Percentiles rank a stretch among this genome's conserved stretches.
Conservation (phyloP, 2,329 filamentous ascomycete species). For the Fusarium sp. region DNA sequence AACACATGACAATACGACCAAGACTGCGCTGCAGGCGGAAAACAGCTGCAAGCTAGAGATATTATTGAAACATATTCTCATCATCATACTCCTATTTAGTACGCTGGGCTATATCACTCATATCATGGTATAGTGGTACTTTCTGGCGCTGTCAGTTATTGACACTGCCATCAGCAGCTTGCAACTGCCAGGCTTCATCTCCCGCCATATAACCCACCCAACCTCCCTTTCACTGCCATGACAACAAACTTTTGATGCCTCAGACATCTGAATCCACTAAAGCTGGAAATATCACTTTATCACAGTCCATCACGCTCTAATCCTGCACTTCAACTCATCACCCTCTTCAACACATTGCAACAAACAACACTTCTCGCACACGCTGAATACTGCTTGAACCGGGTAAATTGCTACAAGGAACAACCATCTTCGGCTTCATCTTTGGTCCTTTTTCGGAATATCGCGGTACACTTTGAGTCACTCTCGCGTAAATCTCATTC, state of each 20-base stretch:
- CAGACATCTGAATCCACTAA: conserved; percentile 2
- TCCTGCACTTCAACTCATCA: not conserved
- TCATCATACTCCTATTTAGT: too few relatives aligned
- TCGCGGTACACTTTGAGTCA: not conserved
- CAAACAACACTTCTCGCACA: conserved; percentile 13
- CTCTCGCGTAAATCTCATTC: not conserved
- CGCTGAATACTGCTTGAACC: conserved; percentile 8
- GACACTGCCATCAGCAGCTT: conserved; percentile 24
- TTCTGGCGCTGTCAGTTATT: conserved; percentile 8
- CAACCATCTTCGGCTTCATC: not conserved
- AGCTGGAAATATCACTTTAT: not conserved
- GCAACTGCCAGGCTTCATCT: conserved; percentile 18
- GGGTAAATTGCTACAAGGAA: not conserved
- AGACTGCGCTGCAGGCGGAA: too few relatives aligned
- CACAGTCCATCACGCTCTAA: not conserved
- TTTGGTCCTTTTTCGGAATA: not conserved
- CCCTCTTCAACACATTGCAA: conserved; percentile 8
- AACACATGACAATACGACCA: too few relatives aligned
- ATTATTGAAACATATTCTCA: too few relatives aligned
- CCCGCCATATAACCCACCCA: not conserved
- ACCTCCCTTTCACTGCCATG: not conserved
- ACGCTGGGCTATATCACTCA: too few relatives aligned
- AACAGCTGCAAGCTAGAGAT: too few relatives aligned
- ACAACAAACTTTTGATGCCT: conserved; percentile 5
- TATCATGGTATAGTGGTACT: not conserved